These are phyloP conservation scores for Dothideomycetes sp. DNA, from an alignment of 2,329 filamentous ascomycete species.

Conservation along the genomic window DNA sequence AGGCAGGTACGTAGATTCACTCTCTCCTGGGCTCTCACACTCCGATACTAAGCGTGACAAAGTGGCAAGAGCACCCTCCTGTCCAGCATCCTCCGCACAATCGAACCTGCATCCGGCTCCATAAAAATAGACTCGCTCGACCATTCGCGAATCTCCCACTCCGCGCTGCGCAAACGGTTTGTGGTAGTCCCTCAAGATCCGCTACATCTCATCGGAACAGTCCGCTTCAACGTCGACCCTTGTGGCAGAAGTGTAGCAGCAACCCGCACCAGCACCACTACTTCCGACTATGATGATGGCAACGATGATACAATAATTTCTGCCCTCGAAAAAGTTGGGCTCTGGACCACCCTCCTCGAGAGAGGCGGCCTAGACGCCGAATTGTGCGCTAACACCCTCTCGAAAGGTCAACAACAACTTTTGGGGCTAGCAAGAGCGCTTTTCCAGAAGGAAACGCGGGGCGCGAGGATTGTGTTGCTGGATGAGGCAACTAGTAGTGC, in stretches of 20 bases:
- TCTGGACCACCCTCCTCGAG: slow-evolving; percentile 17
- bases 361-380: slow-evolving; percentile 19
- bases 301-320: slow-evolving; percentile 28
- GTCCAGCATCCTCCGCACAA: slow-evolving; percentile 36
- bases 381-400: slow-evolving; percentile 23
- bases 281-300: no score
- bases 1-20: no score
- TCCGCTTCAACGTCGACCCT: slow-evolving; percentile 41
- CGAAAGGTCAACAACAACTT: slow-evolving; percentile 39
- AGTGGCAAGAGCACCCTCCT: slow-evolving; percentile 42
- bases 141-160: slow-evolving; percentile 30
- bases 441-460: slow-evolving; percentile 18
- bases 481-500: slow-evolving; percentile 15
- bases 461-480: slow-evolving; percentile 28
- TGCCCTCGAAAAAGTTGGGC: slow-evolving; percentile 35
- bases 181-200: slow-evolving; percentile 41
- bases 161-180: slow-evolving; percentile 30
- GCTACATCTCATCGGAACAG: slow-evolving; percentile 35
- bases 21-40: no score
- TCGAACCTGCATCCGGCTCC: slow-evolving; percentile 31
- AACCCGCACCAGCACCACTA: no score
- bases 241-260: no score
- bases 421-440: slow-evolving; percentile 38
- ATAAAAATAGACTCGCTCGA: slow-evolving; percentile 39
- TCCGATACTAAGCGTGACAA: no score